Conservation (phyloP, 192 early-diverging fungal genomes). For the Spizellomyces punctatus region DNA sequence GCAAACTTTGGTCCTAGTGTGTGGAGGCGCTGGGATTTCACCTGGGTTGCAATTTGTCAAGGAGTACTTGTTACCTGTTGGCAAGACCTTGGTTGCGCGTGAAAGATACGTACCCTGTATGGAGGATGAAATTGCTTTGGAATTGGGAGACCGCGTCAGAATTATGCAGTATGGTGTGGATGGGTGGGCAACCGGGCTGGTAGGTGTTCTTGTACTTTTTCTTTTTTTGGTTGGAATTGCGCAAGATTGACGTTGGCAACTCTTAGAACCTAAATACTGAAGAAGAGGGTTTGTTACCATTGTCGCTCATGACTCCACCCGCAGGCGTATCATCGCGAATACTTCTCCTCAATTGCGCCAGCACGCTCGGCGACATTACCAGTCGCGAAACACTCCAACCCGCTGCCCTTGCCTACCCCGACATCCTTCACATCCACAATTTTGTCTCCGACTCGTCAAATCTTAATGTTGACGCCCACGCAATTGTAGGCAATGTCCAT, state of each 20-base stretch:
- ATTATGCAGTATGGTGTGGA: slow-evolving; percentile 20
- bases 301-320: slow-evolving; percentile 21
- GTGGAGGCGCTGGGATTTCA: slow-evolving; percentile 33
- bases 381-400: slow-evolving; percentile 8
- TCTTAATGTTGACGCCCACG: background rate
- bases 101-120: slow-evolving; percentile 19
- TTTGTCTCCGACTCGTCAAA: slow-evolving; percentile 1
- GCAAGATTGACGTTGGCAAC: too few species aligned
- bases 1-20: slow-evolving; percentile 21
- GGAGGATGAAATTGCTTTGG: slow-evolving; percentile 33
- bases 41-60: slow-evolving; percentile 30
- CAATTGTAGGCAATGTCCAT: background rate
- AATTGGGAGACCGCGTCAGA: slow-evolving; percentile 25
- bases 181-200: slow-evolving; percentile 30
- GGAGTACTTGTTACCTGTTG: slow-evolving; percentile 31
- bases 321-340: background rate
- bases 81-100: slow-evolving; percentile 19
- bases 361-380: slow-evolving; percentile 11
- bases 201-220: background rate
- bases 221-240: background rate
- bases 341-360: slow-evolving; percentile 19
- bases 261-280: slow-evolving; percentile 27
- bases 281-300: slow-evolving; percentile 38
- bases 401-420: slow-evolving; percentile 21
- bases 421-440: slow-evolving; percentile 11